Evolutionary conservation across 176 grass and related monocot species (phyloP).

Genomic region (Zea luxurians): DNA sequence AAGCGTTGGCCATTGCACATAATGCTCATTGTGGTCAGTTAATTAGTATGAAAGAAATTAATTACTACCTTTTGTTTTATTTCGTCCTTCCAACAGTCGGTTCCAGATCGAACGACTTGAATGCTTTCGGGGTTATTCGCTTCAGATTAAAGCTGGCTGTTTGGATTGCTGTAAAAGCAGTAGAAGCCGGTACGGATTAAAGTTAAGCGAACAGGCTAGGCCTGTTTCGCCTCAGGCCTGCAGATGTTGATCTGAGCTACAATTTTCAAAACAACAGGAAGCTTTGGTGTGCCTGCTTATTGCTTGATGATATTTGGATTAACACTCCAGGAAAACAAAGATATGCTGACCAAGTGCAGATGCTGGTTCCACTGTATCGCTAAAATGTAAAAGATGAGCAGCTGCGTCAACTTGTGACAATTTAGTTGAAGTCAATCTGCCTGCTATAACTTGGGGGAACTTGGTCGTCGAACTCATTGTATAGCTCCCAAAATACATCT

Average conservation of each 20-base stretch:
- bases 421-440: background rate
- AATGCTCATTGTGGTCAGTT: background rate
- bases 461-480: background rate
- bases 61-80: background rate
- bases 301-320: conserved; percentile 2
- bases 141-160: too few relatives aligned
- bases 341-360: conserved; percentile 28
- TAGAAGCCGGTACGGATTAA: too few relatives aligned
- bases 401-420: background rate
- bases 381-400: too few relatives aligned
- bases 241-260: conserved; percentile 19
- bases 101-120: background rate
- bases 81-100: background rate
- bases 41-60: background rate
- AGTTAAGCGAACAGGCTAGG: too few relatives aligned
- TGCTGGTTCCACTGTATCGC: conserved; percentile 2
- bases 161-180: too few relatives aligned
- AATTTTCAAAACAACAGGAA: conserved; percentile 12
- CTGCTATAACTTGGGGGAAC: conserved; percentile 37
- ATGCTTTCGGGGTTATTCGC: background rate
- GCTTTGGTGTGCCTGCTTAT: conserved; percentile 27
- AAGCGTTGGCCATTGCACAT: background rate
- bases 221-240: conserved; percentile 10
- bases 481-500: conserved; percentile 37
- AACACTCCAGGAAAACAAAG: conserved; percentile 40